A percentile compares a stretch with the other conserved stretches of the same genome.
These are phyloP conservation scores for Macadamia tetraphylla DNA, from an alignment of 164 flowering plant genomes.

Conservation along the genomic window DNA sequence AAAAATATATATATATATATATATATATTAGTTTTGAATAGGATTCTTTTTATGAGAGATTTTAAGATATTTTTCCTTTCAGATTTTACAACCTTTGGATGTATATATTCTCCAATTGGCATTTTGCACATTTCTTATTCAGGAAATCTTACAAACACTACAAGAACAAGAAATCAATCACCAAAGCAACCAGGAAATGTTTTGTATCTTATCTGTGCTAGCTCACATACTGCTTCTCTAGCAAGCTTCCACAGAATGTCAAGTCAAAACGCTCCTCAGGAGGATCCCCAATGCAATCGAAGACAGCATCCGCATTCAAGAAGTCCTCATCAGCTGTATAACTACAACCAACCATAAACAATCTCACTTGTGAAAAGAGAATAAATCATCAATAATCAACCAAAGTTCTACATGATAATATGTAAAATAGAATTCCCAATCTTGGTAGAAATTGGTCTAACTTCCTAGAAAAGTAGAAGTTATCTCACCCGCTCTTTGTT, in stretches of 20 bases:
- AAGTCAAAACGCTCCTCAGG: conserved; percentile 85
- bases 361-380: background rate
- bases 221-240: conserved; percentile 74
- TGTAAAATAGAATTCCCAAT: no score
- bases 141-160: background rate
- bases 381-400: background rate
- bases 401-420: background rate
- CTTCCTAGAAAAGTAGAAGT: background rate
- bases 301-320: conserved; percentile 82
- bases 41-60: no score
- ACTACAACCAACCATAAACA: conserved; percentile 30
- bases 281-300: conserved; percentile 89
- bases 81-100: background rate
- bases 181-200: background rate
- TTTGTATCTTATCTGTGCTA: conserved; percentile 17
- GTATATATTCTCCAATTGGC: background rate
- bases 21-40: no score
- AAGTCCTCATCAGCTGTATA: conserved; percentile 94
- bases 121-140: no score
- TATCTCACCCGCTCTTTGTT: conserved; percentile 71
- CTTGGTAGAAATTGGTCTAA: background rate
- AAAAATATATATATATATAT: no score
- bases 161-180: background rate
- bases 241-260: conserved; percentile 78
- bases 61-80: background rate